These are phyloP conservation scores for Cyberlindnera japonica DNA, from an alignment of 805 yeast species.

Conservation along the genomic window DNA sequence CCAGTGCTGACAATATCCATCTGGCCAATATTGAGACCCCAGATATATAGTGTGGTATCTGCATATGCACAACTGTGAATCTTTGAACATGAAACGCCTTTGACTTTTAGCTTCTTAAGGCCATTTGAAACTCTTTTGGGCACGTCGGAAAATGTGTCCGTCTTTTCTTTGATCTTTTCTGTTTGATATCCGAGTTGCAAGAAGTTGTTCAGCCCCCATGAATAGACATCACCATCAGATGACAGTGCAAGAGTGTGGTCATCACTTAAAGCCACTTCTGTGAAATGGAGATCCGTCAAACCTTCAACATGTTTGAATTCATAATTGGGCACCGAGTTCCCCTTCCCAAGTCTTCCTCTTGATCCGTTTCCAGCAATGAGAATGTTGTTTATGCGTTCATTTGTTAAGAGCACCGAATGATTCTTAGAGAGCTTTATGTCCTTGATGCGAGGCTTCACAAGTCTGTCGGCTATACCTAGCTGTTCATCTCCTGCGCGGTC, in stretches of 20 bases:
- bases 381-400: conserved; percentile 42
- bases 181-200: conserved; percentile 62
- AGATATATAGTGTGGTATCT: conserved; percentile 43
- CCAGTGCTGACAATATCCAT: conserved; percentile 51
- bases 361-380: conserved; percentile 65
- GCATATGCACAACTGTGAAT: conserved; percentile 65
- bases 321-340: conserved; percentile 39
- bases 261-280: conserved; percentile 49
- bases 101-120: conserved; percentile 26
- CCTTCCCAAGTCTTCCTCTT: conserved; percentile 69
- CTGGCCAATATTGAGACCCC: conserved; percentile 86
- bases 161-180: conserved; percentile 25
- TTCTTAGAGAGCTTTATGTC: conserved; percentile 55
- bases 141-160: conserved; percentile 26
- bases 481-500: conserved; percentile 11
- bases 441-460: conserved; percentile 42
- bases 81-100: conserved; percentile 51
- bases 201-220: conserved; percentile 77
- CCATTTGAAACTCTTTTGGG: conserved; percentile 26
- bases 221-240: conserved; percentile 46
- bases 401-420: conserved; percentile 60
- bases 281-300: conserved; percentile 32
- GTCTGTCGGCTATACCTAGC: conserved; percentile 25
- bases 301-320: conserved; percentile 41
- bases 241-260: conserved; percentile 66